Base-by-base conservation (phyloP, 169 alveolate genomes). In the Besnoitia besnoiti region DNA sequence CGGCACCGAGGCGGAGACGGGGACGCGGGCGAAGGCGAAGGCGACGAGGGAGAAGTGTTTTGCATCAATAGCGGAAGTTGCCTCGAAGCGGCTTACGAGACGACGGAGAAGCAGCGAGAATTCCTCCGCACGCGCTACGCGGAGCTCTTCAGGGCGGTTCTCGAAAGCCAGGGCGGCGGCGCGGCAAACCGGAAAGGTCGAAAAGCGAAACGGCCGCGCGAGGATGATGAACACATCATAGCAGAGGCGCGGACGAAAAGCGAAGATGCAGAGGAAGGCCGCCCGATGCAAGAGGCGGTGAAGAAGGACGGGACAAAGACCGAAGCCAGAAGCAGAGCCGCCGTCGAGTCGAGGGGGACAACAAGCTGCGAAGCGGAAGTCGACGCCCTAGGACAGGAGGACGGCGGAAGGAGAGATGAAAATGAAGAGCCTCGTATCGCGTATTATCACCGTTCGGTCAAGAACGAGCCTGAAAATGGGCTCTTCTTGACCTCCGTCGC, bases 51-150 rank as follows among this genome's bases (percentile, higher is more conserved):
- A 4, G 39, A 35, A 14, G 87, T 77, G 39, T 77, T 40, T 42
- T 40, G 40, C 49, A 77, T 77, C 87, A 77, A 77, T 37, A 27
- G 33, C 61, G 40, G 61, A 24, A 77, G 61, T 35, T 77, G 87
- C 37, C 37, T 77, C 14, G 87, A 77, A 8, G 87, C 87, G 21
- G 35, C 59, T 33, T 77, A 40, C 59, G 87, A 77, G 87, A 55
- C 59, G 55, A 77, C 87, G 8, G 49, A 39, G 19, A 35, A 39
- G 39, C 87, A 77, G 87, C 10, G 30, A 55, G 35, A 0, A 37
- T 44, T 77, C 24, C 87, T 77, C 39, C 30, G 40, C 27, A 8
- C 49, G 27, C 59, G 59, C 35, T 37, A 40, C 21, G 59, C 87
- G 59, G 87, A 2, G 37, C 59, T 77, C 50, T 77, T 77, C 59